Evolutionary conservation across 1,284 basidiomycete species (phyloP), one percentile per base, ranked within the genome.

Genomic region (Papiliotrema laurentii): DNA sequence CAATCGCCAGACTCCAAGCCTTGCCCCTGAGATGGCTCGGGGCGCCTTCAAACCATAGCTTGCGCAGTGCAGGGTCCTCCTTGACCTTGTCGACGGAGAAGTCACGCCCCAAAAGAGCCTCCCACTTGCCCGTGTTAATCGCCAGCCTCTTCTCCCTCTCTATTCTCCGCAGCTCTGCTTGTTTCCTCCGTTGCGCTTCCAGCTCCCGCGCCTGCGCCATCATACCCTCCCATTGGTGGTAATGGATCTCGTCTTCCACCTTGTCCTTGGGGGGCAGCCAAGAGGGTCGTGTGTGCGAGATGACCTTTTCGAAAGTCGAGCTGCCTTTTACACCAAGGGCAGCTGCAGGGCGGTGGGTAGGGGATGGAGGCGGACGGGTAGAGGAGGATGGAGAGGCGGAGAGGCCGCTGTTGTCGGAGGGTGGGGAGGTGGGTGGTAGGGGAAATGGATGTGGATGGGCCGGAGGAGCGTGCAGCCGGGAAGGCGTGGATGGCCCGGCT

Each of bases 1-100:
- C 94, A 19, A 90, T 84, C 4, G 87, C 89, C 49, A 82, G 78
- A 60, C 86, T 82, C 94, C 94, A 98, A 71, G 97, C 82, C 4
- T 80, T 76, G 1, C 89, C 87, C 36, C 94, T 80, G 47, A 94
- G 75, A 67, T 88, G 87, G 0, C 85, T 82, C 0, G 94, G 94
- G 45, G 93, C 85, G 6, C 94, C 94, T 39, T 82, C 80, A 85
- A 92, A 94, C 94, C 94, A 98, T 16, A 97, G 63, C 60, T 79
- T 81, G 36, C 87, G 80, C 45, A 94, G 73, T 1, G 71, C 71
- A 0, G 80, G 41, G 53, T 71, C 61, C 1, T 33, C 45, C n/a
- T 49, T 53, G 27, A 68, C 51, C 35, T 54, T 66, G 4, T 26
- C 42, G n/a, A 50, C 54, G 16, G 43, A 55, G 42, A 64, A 68